phyloP scores from a whole-genome alignment of 1,284 basidiomycete species.

The Exobasidium rhododendri region DNA sequence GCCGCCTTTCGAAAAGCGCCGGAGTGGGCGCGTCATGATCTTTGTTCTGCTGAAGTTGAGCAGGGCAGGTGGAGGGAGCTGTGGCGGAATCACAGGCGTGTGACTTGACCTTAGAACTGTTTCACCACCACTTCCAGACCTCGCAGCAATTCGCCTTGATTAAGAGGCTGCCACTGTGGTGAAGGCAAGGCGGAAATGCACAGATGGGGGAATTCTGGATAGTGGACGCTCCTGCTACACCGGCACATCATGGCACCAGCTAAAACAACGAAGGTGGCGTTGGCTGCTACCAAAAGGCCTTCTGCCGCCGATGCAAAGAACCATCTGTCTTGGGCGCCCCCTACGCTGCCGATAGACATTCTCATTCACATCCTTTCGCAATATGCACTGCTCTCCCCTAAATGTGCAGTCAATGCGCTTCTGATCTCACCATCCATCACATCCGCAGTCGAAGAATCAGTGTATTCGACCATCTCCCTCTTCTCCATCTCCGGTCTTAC shows the following conservation, averaged over 20 bases:
- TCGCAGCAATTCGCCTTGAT: too few species aligned
- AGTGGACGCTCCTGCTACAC: too few species aligned
- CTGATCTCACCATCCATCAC: conserved; percentile 6
- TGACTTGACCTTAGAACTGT: too few species aligned
- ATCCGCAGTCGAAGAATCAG: conserved; percentile 21
- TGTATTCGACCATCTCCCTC: conserved; percentile 27
- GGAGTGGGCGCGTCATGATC: too few species aligned
- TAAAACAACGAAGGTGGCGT: background rate
- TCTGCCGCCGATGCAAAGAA: background rate
- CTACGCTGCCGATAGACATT: conserved; percentile 6
- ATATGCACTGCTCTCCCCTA: background rate
- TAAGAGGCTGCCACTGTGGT: too few species aligned
- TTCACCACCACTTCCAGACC: too few species aligned
- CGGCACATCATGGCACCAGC: background rate
- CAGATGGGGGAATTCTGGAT: too few species aligned
- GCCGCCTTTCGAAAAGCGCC: too few species aligned
- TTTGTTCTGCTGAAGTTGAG: too few species aligned
- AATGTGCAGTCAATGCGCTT: conserved; percentile 9
- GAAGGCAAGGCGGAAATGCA: too few species aligned
- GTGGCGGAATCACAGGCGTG: too few species aligned
- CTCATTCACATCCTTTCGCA: background rate
- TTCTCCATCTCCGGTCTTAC: conserved; percentile 25
- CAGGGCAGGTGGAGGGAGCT: too few species aligned
- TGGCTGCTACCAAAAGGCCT: background rate
- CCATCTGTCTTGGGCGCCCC: background rate